Evolutionary conservation across 73 alveolate genomes (phyloP).

Genomic region (Tetrahymena thermophila): DNA sequence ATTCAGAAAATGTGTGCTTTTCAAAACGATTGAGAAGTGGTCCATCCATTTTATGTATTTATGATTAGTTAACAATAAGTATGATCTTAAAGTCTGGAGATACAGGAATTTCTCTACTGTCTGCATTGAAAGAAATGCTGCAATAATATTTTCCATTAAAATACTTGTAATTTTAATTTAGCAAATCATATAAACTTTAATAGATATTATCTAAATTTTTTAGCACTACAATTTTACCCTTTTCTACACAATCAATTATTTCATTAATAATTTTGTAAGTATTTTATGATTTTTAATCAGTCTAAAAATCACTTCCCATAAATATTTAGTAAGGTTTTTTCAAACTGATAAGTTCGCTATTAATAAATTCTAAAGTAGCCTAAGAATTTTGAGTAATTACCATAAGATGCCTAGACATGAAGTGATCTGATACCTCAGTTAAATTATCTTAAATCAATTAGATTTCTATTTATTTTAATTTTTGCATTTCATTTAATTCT

Average conservation of each 20-base stretch:
- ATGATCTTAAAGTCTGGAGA: not conserved
- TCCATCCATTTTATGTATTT: not conserved
- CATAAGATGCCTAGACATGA: constrained; percentile 25
- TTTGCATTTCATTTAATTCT: not conserved
- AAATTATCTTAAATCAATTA: not conserved
- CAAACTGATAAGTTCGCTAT: not conserved
- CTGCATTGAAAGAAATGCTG: constrained; percentile 10
- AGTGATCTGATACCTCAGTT: not conserved
- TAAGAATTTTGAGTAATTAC: not conserved
- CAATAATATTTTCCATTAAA: not conserved
- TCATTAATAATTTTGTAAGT: not conserved
- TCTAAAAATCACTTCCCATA: not conserved
- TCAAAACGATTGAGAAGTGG: not conserved
- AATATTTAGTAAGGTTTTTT: not conserved
- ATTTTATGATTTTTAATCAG: constrained; percentile 3
- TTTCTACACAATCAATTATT: constrained; percentile 5
- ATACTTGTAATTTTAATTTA: constrained; percentile 2
- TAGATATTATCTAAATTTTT: constrained; percentile 22
- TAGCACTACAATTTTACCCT: not conserved
- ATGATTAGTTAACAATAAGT: not conserved
- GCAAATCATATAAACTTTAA: constrained; percentile 19
- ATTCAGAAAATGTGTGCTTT: not conserved
- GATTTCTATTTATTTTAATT: not conserved
- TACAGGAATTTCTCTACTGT: not conserved
- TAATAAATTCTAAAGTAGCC: not conserved